Conservation (phyloP, 441 rosid genomes). For the Mallotus japonicus region DNA sequence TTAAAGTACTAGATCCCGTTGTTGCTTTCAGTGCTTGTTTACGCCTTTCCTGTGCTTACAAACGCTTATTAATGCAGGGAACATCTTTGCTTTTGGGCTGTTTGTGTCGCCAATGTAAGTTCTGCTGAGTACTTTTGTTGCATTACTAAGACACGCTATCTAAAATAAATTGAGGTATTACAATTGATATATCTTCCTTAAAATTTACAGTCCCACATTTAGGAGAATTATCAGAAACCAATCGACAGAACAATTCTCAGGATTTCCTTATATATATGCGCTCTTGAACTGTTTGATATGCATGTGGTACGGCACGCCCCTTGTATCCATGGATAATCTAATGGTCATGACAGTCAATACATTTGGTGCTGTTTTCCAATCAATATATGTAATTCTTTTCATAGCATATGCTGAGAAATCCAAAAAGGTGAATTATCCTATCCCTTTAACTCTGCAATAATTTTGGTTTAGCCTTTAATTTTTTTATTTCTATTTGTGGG, state of each 20-base stretch:
- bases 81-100: slow-evolving; percentile 53
- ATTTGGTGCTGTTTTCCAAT: slow-evolving; percentile 54
- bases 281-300: slow-evolving; percentile 65
- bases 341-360: slow-evolving; percentile 58
- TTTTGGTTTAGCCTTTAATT: too few species aligned
- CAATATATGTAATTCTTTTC: slow-evolving; percentile 45
- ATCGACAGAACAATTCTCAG: slow-evolving; percentile 70
- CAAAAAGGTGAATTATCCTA: slow-evolving; percentile 42
- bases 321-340: slow-evolving; percentile 39
- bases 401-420: slow-evolving; percentile 38
- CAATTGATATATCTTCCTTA: not conserved
- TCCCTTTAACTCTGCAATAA: not conserved
- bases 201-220: slow-evolving; percentile 54
- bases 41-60: not conserved
- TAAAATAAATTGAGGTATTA: not conserved
- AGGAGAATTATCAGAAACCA: slow-evolving; percentile 56
- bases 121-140: not conserved
- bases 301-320: slow-evolving; percentile 62
- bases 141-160: not conserved
- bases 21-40: not conserved
- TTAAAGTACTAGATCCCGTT: too few species aligned
- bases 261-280: slow-evolving; percentile 59
- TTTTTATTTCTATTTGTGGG: too few species aligned
- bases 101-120: slow-evolving; percentile 71
- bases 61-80: slow-evolving; percentile 41